Evolutionary conservation across 129 eudicot genomes (phyloP).

Genomic region (Tagetes erecta): DNA sequence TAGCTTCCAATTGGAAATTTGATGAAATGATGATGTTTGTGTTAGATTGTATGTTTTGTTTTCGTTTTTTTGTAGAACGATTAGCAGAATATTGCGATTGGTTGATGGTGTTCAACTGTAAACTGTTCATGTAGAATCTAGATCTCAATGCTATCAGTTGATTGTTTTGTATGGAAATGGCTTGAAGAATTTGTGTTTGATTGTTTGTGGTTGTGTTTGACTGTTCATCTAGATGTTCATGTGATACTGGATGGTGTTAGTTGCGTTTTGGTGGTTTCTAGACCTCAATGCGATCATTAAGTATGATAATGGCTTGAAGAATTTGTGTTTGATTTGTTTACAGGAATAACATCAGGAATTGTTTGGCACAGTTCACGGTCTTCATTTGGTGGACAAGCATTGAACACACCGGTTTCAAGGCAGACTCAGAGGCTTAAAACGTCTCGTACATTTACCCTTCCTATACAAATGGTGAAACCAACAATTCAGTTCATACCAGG

Average conservation of each 20-base stretch:
- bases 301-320: neutral
- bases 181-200: neutral
- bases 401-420: constrained; percentile 35
- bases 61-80: neutral
- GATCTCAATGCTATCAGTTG: neutral
- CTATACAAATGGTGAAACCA: constrained; percentile 71
- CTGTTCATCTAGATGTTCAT: neutral
- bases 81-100: neutral
- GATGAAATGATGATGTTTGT: neutral
- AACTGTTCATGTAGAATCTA: neutral
- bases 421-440: constrained; percentile 30
- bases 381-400: constrained; percentile 58
- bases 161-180: neutral
- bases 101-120: neutral
- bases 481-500: constrained; percentile 94
- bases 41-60: neutral
- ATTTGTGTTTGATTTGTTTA: constrained; percentile 4
- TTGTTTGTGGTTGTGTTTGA: neutral
- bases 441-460: constrained; percentile 35
- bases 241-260: neutral
- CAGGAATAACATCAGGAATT: constrained; percentile 50
- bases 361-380: constrained; percentile 52
- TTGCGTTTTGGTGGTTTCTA: neutral
- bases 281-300: neutral
- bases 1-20: neutral